Percentiles rank a stretch among this genome's conserved stretches.
phyloP scores from a whole-genome alignment of 257 asterid genomes.

The Nicotiana noctiflora region DNA sequence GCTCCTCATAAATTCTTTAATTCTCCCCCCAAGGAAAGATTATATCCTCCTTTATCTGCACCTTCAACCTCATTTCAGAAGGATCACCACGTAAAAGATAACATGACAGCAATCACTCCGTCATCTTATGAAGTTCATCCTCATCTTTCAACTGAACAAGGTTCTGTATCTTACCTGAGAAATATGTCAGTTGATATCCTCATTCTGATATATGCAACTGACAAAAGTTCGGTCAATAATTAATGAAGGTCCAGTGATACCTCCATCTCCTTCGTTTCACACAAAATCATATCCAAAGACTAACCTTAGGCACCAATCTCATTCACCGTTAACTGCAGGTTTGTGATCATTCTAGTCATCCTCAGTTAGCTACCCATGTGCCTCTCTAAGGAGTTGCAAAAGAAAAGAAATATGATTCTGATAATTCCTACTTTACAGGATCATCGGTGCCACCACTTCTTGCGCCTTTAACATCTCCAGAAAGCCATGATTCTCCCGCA shows the following conservation, averaged over 20 bases:
- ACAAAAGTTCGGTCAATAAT: slow-evolving; percentile 4
- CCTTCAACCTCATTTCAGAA: slow-evolving; percentile 22
- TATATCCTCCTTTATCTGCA: slow-evolving; percentile 26
- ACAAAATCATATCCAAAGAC: slow-evolving; percentile 27
- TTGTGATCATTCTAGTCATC: slow-evolving; percentile 4
- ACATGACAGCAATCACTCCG: slow-evolving; percentile 44
- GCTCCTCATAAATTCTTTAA: slow-evolving; percentile 38
- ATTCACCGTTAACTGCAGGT: slow-evolving; percentile 31
- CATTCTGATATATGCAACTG: slow-evolving; percentile 1
- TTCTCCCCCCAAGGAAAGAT: slow-evolving; percentile 24
- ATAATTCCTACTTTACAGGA: slow-evolving; percentile 27
- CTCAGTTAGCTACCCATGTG: neutral
- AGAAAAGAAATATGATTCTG: neutral
- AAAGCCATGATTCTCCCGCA: slow-evolving; percentile 27
- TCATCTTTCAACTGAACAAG: slow-evolving; percentile 41
- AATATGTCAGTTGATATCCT: slow-evolving; percentile 12
- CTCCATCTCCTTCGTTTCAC: slow-evolving; percentile 22
- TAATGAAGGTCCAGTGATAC: slow-evolving; percentile 8
- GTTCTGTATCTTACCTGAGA: slow-evolving; percentile 28
- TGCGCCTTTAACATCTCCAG: slow-evolving; percentile 26
- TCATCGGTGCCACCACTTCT: slow-evolving; percentile 25
- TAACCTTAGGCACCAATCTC: slow-evolving; percentile 22
- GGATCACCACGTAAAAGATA: slow-evolving; percentile 26
- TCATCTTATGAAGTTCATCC: slow-evolving; percentile 28
- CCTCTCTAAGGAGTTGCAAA: neutral